Evolutionary conservation across 345 rosid genomes (phyloP).

Genomic region (Eucalyptus globulus): DNA sequence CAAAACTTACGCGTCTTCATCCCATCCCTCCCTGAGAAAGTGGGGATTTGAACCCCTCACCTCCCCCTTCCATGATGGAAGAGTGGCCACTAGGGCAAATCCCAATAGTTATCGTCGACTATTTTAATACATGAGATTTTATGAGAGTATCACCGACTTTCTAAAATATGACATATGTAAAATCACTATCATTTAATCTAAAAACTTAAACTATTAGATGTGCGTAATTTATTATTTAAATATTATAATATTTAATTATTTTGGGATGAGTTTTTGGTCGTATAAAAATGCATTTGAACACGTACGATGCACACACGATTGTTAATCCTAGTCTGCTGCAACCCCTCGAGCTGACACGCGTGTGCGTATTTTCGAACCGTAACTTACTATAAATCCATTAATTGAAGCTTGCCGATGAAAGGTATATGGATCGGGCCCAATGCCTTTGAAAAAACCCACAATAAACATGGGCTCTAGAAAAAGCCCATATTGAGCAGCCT

Average conservation of each 20-base stretch:
- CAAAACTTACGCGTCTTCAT: too few species aligned
- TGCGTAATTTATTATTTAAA: too few species aligned
- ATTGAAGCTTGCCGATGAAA: not conserved
- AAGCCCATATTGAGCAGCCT: not conserved
- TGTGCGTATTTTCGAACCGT: not conserved
- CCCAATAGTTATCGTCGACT: too few species aligned
- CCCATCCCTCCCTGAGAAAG: too few species aligned
- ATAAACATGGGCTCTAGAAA: not conserved
- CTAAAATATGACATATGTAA: accelerated
- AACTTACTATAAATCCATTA: not conserved
- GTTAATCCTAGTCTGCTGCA: not conserved
- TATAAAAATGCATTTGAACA: not conserved
- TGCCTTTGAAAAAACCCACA: not conserved
- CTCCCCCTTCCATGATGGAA: too few species aligned
- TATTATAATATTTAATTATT: accelerated
- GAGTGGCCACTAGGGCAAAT: too few species aligned
- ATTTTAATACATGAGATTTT: accelerated
- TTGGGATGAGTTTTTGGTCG: not conserved
- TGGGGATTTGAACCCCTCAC: too few species aligned
- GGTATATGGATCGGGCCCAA: not conserved
- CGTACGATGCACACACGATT: not conserved
- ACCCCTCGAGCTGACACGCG: not conserved
- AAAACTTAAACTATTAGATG: too few species aligned
- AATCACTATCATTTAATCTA: accelerated
- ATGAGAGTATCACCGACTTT: accelerated